Percentiles rank a stretch among this genome's conserved stretches.
Evolutionary conservation across 169 alveolate genomes (phyloP).

Genomic region (Babesia bovis): DNA sequence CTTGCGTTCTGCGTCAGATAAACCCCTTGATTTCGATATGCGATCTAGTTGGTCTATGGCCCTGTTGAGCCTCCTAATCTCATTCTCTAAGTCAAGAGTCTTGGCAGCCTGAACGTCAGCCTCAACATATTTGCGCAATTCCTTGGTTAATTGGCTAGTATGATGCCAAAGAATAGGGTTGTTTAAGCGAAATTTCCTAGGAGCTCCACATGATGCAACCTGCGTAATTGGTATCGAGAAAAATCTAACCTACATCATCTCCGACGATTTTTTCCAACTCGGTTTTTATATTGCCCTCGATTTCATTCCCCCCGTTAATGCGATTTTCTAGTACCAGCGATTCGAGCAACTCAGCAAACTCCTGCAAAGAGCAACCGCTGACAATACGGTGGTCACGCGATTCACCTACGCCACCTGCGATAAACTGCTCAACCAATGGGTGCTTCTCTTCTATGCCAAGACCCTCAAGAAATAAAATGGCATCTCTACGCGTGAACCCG

Average conservation of each 20-base stretch:
- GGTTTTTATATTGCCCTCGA: conserved; percentile 8
- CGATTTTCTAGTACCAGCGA: conserved; percentile 36
- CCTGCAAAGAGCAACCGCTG: conserved; percentile 59
- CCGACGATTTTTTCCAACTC: conserved; percentile 11
- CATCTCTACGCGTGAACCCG: conserved; percentile 51
- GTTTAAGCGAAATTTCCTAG: conserved; percentile 9
- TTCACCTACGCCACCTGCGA: conserved; percentile 25
- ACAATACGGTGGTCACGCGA: conserved; percentile 40
- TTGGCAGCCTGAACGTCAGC: conserved; percentile 6
- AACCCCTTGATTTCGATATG: neutral
- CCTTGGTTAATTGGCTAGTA: conserved; percentile 14
- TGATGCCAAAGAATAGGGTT: conserved; percentile 19
- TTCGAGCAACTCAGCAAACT: conserved; percentile 48
- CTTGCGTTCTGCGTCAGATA: conserved; percentile 24
- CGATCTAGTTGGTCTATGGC: conserved; percentile 22
- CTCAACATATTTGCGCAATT: conserved; percentile 27
- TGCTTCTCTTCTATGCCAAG: conserved; percentile 13
- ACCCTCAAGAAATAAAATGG: conserved; percentile 19
- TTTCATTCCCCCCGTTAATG: conserved; percentile 1
- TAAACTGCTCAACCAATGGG: conserved; percentile 22
- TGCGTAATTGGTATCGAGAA: too few species aligned
- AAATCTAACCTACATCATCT: conserved; percentile 6
- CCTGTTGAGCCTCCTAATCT: conserved; percentile 17
- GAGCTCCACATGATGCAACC: too few species aligned
- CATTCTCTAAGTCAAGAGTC: conserved; percentile 18